Evolutionary conservation across 1,139 yeast genomes (phyloP), one percentile per base, ranked within the genome.

Genomic region (Wickerhamiella infanticola): DNA sequence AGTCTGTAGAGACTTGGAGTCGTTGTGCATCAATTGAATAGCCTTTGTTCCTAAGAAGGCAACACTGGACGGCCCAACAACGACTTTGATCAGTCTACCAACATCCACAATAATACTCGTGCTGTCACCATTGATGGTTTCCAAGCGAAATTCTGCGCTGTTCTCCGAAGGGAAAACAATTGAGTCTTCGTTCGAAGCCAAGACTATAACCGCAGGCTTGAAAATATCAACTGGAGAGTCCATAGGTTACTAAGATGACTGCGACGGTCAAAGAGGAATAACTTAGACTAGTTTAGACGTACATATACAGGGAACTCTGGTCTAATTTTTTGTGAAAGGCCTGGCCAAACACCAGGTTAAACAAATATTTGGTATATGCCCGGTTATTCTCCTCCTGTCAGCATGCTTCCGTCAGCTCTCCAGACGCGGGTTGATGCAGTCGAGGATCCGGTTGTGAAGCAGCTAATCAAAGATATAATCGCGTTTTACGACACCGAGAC

Each of bases 351-450:
- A 18, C 18, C 18, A 18, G 18, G 18, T 18, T 18, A 18, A 18
- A 11, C n/a, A 11, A n/a, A 11, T 33, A n/a, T n/a, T 33, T 33
- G n/a, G 11, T 33, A n/a, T 11, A 33, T 11, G 35, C n/a, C 35
- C n/a, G n/a, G n/a, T 11, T n/a, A 11, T n/a, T 33, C n/a, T 33
- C n/a, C 9, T 29, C 33, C 9, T 11, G 33, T 38, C 25, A 26
- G 27, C 39, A 46, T 46, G 46, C 37, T 45, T 8, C 44, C 47
- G 5, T 35, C 41, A 24, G 39, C 33, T 5, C 42, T 48, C 13
- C 43, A 45, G 37, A 37, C 39, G 26, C 48, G 45, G 13, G 45
- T 45, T 18, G 43, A 35, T n/a, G 43, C 42, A 24, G 43, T 47
- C 3, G 33, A 37, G 7, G 42, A 47, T 27, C 41, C 45, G 3